These are phyloP conservation scores for Euclidium syriacum DNA, from an alignment of 345 rosid genomes.

Conservation along the genomic window DNA sequence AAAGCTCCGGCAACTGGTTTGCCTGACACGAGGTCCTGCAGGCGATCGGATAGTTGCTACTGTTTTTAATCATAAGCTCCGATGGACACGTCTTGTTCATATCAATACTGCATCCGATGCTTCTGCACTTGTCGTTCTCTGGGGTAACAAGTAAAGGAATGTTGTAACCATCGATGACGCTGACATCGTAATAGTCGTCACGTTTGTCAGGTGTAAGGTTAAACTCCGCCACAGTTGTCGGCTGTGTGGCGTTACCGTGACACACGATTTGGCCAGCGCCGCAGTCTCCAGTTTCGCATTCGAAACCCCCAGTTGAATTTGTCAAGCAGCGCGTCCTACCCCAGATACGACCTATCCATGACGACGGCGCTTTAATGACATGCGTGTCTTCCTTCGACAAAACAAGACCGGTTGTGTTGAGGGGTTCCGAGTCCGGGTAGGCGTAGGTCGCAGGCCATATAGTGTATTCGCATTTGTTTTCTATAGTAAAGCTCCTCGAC, in stretches of 20 bases:
- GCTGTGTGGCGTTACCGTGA: slow-evolving; percentile 32
- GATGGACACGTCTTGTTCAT: slow-evolving; percentile 45
- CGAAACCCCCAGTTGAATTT: not conserved
- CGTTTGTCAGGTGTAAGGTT: slow-evolving; percentile 32
- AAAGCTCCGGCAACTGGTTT: slow-evolving; percentile 37
- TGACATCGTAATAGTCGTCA: slow-evolving; percentile 44
- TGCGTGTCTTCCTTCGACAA: slow-evolving; percentile 24
- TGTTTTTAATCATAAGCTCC: slow-evolving; percentile 27
- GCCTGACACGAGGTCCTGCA: slow-evolving; percentile 54
- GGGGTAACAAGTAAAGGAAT: slow-evolving; percentile 24
- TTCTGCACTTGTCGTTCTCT: not conserved
- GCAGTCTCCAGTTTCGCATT: slow-evolving; percentile 39
- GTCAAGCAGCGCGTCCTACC: slow-evolving; percentile 40
- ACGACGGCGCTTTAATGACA: slow-evolving; percentile 22
- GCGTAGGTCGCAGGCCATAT: slow-evolving; percentile 52
- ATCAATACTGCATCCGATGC: slow-evolving; percentile 30
- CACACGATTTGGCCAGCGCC: slow-evolving; percentile 44
- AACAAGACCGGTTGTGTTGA: slow-evolving; percentile 47
- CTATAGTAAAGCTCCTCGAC: slow-evolving; percentile 33
- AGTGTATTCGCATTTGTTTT: slow-evolving; percentile 46
- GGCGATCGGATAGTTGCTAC: slow-evolving; percentile 24
- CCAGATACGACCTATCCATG: slow-evolving; percentile 58
- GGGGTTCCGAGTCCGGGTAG: slow-evolving; percentile 31
- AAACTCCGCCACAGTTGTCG: slow-evolving; percentile 51
- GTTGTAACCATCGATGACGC: slow-evolving; percentile 32